Conservation (phyloP, 2,329 filamentous ascomycete genomes). For the Annulohypoxylon truncatum region DNA sequence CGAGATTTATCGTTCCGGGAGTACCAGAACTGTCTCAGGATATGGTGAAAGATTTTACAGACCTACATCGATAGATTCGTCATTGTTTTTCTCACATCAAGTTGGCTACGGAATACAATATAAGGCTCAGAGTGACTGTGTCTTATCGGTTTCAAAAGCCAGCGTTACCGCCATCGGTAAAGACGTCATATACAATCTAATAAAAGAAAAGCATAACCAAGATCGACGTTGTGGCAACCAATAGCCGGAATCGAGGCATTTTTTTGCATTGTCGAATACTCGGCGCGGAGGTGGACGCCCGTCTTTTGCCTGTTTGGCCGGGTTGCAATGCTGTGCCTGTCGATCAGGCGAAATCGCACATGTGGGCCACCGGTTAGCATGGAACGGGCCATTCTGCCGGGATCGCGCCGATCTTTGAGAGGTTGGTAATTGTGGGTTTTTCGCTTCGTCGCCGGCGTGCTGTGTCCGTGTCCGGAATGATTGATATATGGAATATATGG, state of each 20-base stretch:
- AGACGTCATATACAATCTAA: not conserved
- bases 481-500: not conserved
- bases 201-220: not conserved
- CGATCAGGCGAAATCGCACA: constrained; percentile 16
- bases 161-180: not conserved
- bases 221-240: constrained; percentile 3
- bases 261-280: not conserved
- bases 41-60: not conserved
- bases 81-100: not conserved
- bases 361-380: constrained; percentile 1
- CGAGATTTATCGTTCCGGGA: constrained; percentile 9
- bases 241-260: not conserved
- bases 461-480: not conserved
- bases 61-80: not conserved
- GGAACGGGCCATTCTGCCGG: constrained; percentile 9
- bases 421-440: constrained; percentile 2
- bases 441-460: not conserved
- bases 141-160: not conserved
- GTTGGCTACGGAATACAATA: not conserved
- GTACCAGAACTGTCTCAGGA: not conserved
- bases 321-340: constrained; percentile 16
- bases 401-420: constrained; percentile 10
- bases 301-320: constrained; percentile 14
- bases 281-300: constrained; percentile 14
- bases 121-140: not conserved